A percentile compares a stretch with the other conserved stretches of the same genome.
These are phyloP conservation scores for Trifolium fragiferum DNA, from an alignment of 306 rosid genomes.

Conservation along the genomic window DNA sequence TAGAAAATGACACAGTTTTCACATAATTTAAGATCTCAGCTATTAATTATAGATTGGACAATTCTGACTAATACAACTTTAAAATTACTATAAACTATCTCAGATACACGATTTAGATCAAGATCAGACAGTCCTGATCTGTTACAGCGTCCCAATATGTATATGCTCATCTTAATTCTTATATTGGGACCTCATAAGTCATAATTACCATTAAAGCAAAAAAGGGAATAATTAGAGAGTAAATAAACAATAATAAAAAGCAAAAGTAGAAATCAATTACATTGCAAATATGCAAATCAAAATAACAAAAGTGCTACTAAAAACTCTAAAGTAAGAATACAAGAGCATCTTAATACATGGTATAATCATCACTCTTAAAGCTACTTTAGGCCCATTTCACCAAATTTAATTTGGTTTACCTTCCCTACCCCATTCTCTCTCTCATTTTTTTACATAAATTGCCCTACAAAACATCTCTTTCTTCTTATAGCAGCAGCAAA, in stretches of 20 bases:
- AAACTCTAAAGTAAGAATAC: slow-evolving; percentile 66
- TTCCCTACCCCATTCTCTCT: slow-evolving; percentile 30
- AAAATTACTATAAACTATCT: no score
- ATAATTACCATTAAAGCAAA: slow-evolving; percentile 29
- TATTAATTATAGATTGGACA: no score
- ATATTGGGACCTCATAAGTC: slow-evolving; percentile 30
- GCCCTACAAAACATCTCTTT: slow-evolving; percentile 25
- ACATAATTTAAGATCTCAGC: no score
- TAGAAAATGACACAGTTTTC: no score
- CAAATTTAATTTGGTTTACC: slow-evolving; percentile 36
- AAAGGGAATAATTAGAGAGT: slow-evolving; percentile 30
- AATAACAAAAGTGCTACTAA: slow-evolving; percentile 53
- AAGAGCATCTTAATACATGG: slow-evolving; percentile 65
- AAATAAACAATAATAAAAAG: slow-evolving; percentile 26
- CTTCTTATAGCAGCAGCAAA: slow-evolving; percentile 55
- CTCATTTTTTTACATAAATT: slow-evolving; percentile 38
- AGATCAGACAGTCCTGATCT: no score
- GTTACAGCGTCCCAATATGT: no score
- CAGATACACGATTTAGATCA: no score
- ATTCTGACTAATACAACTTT: no score
- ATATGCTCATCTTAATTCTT: slow-evolving; percentile 3
- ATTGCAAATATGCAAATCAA: slow-evolving; percentile 60
- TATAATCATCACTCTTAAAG: slow-evolving; percentile 71
- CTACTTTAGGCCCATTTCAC: slow-evolving; percentile 57
- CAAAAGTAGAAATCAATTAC: slow-evolving; percentile 47